Evolutionary conservation across 352 stramenopile genomes (phyloP), one percentile per base, ranked within the genome.

Genomic region (Pythium dissimile): DNA sequence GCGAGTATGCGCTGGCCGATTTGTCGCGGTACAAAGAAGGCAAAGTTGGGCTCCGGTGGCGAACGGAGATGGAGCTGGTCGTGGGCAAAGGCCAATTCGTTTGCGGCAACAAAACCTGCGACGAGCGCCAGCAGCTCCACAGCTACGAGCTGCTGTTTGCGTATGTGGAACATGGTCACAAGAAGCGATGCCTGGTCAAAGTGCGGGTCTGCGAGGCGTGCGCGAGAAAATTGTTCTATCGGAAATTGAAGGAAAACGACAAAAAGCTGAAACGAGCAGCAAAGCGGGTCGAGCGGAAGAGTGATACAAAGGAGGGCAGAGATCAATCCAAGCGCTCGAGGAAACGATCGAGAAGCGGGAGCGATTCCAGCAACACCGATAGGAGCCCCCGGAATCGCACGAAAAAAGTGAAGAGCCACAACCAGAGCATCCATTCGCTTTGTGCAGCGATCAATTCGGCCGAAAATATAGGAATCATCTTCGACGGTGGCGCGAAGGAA

Each of bases 101-200:
- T 5, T 95, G 86, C 58, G 86, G 80, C 28, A 89, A 86, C 59
- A 88, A 89, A 34, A 32, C 37, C n/a, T 95, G 86, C 62, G 68
- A 87, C 39, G 61, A 53, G n/a, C 67, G 41, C 2, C 18, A 27
- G 1, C 57, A 28, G 16, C 59, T 95, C 37, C 72, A 74, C 47
- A 92, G 77, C 54, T 93, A 91, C 60, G 86, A 95, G 66, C 59
- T 95, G 55, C 58, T 88, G 31, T 95, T 95, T 58, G 68, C 71
- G 27, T 95, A 95, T 43, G 47, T 72, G 11, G 86, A 95, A 61
- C 56, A 89, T 9, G 70, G 67, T 23, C 57, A 80, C 43, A 66
- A 60, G 54, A 93, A 93, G 62, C 69, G 62, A 28, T 88, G 77
- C 47, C 71, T 95, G 18, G 81, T 95, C 12, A 95, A 92, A 62